Evolutionary conservation across 129 eudicot genomes (phyloP).

Genomic region (Tagetes erecta): DNA sequence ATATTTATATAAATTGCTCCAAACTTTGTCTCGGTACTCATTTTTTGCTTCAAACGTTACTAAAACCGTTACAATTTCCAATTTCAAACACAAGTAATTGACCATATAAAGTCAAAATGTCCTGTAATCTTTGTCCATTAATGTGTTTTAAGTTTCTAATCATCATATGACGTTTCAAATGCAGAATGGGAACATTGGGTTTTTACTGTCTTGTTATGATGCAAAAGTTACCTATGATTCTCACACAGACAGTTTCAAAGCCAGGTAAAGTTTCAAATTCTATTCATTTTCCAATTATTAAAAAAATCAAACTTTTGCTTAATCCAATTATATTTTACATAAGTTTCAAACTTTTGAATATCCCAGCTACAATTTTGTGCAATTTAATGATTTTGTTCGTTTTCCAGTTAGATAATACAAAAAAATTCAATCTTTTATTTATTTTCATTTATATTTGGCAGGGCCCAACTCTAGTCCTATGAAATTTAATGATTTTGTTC

Average conservation of each 20-base stretch:
- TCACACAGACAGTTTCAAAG: slow-evolving; percentile 67
- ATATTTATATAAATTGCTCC: not conserved
- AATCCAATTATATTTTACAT: not conserved
- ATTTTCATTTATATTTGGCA: not conserved
- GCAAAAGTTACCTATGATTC: slow-evolving; percentile 78
- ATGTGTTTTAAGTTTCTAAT: slow-evolving; percentile 10
- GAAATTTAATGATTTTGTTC: slow-evolving; percentile 5
- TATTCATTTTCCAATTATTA: slow-evolving; percentile 7
- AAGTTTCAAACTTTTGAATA: not conserved
- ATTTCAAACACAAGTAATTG: slow-evolving; percentile 11
- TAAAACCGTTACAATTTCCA: not conserved
- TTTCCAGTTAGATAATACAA: not conserved
- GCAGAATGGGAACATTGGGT: slow-evolving; percentile 98
- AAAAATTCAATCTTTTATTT: not conserved
- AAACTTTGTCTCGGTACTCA: not conserved
- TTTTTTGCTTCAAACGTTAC: not conserved
- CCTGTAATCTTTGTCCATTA: slow-evolving; percentile 10
- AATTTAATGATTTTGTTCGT: too few relatives aligned
- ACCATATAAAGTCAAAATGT: slow-evolving; percentile 25
- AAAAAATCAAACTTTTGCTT: slow-evolving; percentile 9
- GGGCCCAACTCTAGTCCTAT: not conserved
- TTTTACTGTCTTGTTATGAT: slow-evolving; percentile 95
- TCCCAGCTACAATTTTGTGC: too few relatives aligned
- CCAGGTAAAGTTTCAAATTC: slow-evolving; percentile 55
- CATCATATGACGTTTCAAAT: slow-evolving; percentile 29